A percentile compares a stretch with the other conserved stretches of the same genome.
phyloP scores from a whole-genome alignment of 768 basidiomycete genomes.

The Pleurotus citrinopileatus region DNA sequence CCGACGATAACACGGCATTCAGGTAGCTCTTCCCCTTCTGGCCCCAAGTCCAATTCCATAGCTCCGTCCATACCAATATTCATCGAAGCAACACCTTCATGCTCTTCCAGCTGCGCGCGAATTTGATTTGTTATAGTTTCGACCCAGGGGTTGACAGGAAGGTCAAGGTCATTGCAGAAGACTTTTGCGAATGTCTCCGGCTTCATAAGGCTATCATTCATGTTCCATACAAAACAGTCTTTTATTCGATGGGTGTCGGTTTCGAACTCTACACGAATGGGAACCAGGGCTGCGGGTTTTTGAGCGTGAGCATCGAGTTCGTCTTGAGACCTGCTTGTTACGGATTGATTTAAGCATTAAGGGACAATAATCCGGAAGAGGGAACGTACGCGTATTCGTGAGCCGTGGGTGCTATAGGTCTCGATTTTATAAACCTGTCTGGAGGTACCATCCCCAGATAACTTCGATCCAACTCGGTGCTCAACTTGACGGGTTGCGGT shows the following conservation, averaged over 20 bases:
- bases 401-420: conserved; percentile 51
- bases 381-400: conserved; percentile 75
- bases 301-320: conserved; percentile 61
- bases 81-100: conserved; percentile 77
- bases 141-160: conserved; percentile 63
- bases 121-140: conserved; percentile 86
- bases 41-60: conserved; percentile 39
- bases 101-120: conserved; percentile 86
- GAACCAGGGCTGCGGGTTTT: conserved; percentile 59
- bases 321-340: conserved; percentile 55
- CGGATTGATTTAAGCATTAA: conserved; percentile 3
- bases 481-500: conserved; percentile 38
- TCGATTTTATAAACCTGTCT: conserved; percentile 66
- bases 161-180: conserved; percentile 87
- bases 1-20: conserved; percentile 84
- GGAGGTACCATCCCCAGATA: conserved; percentile 89
- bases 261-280: conserved; percentile 94
- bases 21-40: conserved; percentile 52
- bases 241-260: conserved; percentile 88
- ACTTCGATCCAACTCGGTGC: conserved; percentile 76
- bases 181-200: conserved; percentile 83
- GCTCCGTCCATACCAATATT: conserved; percentile 65
- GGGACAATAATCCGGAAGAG: conserved; percentile 1
- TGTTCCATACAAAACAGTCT: conserved; percentile 95
- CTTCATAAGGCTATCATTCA: conserved; percentile 82